Base-by-base conservation (phyloP, 208 protist species). In the Borovskyia barvae region DNA sequence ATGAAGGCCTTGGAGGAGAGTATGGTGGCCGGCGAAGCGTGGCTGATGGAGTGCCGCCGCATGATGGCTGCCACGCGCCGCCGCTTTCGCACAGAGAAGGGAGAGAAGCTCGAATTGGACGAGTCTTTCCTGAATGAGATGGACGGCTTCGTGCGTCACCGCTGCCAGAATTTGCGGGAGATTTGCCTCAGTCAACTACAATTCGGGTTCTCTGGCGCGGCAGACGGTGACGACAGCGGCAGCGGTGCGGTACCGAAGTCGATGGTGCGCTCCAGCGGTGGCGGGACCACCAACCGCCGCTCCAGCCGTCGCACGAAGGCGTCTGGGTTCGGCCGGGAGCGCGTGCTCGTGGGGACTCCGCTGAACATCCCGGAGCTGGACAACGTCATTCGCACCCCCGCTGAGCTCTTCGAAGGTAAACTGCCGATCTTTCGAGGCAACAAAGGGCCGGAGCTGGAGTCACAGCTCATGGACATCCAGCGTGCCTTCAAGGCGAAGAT, bases 111-210 rank as follows among this genome's bases (percentile, higher is more conserved):
- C 19, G 94, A 98, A 45, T 66, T 96, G 25, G 91, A 94, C 57
- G 95, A 96, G 35, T 87, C 77, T 11, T 96, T 99, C 49, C 86
- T 98, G 46, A 97, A 97, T 57, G 96, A 98, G 66, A 98, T 99
- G 71, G 95, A 98, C 57, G 97, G 97, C 52, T 99, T 99, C 55
- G 90, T 98, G 41, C 88, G 97, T 47, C 95, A 98, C 75, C 85
- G 97, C 39, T 99, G 97, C 77, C 78, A 90, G 33, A 97, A 99
- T 76, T 68, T 99, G 55, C 80, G 95, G 14, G 95, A 98, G 55
- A 97, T 99, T 49, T 99, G 98, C 71, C 82, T 96, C 35, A 96
- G 93, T 8, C 97, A 99, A 63, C 66, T 97, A 25, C 97, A 99
- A 81, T 99, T 99, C 67, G 92, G 94, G 24, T 89, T 94, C 64